Evolutionary conservation across 371 early-diverging fungal species (phyloP).

Genomic region (Fennellomyces sp.): DNA sequence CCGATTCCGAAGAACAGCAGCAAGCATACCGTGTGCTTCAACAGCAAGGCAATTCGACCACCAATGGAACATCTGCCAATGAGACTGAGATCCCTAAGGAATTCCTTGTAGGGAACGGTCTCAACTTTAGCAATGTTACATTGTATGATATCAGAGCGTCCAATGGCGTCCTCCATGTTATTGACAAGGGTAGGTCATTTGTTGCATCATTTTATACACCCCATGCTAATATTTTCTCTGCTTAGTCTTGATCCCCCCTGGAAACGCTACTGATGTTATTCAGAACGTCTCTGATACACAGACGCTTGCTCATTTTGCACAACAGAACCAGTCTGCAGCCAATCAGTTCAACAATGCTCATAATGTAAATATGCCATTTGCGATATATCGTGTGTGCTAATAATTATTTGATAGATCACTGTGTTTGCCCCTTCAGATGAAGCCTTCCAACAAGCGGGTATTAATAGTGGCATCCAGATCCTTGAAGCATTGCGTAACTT

Average conservation of each 20-base stretch:
- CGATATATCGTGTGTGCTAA: background rate
- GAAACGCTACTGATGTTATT: conserved; percentile 19
- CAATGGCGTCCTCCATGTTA: conserved; percentile 41
- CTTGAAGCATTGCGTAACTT: background rate
- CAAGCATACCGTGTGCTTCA: conserved; percentile 1
- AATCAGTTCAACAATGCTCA: conserved; percentile 17
- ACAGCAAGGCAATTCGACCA: background rate
- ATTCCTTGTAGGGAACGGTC: conserved; percentile 32
- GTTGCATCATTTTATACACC: background rate
- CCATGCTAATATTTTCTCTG: background rate
- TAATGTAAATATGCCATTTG: conserved; percentile 27
- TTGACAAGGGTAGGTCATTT: conserved; percentile 37
- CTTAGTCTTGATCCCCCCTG: conserved; percentile 41
- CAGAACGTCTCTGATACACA: conserved; percentile 16
- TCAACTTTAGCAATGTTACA: conserved; percentile 19
- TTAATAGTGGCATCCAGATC: background rate
- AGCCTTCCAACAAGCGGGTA: background rate
- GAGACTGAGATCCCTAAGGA: background rate
- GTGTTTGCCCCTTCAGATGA: conserved; percentile 36
- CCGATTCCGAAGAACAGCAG: background rate
- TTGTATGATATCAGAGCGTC: conserved; percentile 28
- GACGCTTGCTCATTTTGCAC: conserved; percentile 13
- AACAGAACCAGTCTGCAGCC: background rate
- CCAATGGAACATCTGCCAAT: background rate
- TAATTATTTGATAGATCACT: conserved; percentile 28